These are phyloP conservation scores for Carex parvula DNA, from an alignment of 176 grass and related monocot genomes.

Conservation along the genomic window DNA sequence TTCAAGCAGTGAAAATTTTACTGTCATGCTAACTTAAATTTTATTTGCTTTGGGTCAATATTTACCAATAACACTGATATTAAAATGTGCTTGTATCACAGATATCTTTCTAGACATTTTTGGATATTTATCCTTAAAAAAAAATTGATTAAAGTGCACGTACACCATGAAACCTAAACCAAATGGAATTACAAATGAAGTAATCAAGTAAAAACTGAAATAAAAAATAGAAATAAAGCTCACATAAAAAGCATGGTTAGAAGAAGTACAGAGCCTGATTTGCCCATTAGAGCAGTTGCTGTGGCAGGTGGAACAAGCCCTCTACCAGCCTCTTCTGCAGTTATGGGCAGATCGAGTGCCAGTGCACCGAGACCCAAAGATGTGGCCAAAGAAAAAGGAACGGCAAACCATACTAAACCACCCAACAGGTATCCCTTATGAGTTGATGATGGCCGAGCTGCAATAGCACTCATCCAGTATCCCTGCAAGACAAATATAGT, in stretches of 20 bases:
- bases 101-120: not conserved
- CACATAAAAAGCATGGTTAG: constrained; percentile 82
- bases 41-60: not conserved
- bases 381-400: constrained; percentile 72
- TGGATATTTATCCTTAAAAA: not conserved
- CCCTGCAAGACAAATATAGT: constrained; percentile 27
- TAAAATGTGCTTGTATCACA: not conserved
- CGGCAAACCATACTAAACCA: constrained; percentile 70
- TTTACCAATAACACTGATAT: not conserved
- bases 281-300: constrained; percentile 61
- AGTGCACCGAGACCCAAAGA: constrained; percentile 64
- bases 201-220: not conserved
- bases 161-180: not conserved
- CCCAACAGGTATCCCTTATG: constrained; percentile 72
- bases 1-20: not conserved
- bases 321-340: constrained; percentile 43
- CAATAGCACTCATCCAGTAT: constrained; percentile 84
- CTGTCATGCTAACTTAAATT: not conserved
- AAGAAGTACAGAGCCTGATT: constrained; percentile 61
- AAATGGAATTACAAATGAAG: not conserved
- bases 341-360: constrained; percentile 66
- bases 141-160: not conserved
- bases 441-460: constrained; percentile 62
- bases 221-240: constrained; percentile 4
- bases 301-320: constrained; percentile 69